Percentiles rank a stretch among this genome's conserved stretches.
These are phyloP conservation scores for Tylopilus plumbeoviolaceoides DNA, from an alignment of 768 basidiomycete genomes.

Conservation along the genomic window DNA sequence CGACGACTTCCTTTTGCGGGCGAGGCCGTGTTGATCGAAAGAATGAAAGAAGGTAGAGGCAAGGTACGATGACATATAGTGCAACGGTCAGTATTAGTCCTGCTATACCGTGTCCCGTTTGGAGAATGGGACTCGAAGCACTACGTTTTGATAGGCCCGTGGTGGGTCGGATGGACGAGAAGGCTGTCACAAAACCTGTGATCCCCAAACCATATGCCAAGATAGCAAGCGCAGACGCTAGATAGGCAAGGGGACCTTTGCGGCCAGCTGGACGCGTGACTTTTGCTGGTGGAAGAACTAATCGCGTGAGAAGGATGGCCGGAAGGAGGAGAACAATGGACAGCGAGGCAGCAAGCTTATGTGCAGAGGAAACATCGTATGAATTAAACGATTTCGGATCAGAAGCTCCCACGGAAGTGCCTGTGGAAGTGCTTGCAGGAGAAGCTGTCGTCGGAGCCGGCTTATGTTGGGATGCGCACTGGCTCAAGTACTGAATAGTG, in stretches of 20 bases:
- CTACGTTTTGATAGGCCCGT: slow-evolving; percentile 31
- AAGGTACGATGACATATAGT: slow-evolving; percentile 53
- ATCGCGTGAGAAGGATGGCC: slow-evolving; percentile 38
- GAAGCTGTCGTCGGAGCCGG: slow-evolving; percentile 23
- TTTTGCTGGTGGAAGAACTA: slow-evolving; percentile 37
- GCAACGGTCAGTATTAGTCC: slow-evolving; percentile 62
- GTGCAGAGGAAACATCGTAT: slow-evolving; percentile 42
- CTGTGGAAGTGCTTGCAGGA: neutral
- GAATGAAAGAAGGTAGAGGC: slow-evolving; percentile 33
- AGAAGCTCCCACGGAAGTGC: slow-evolving; percentile 15
- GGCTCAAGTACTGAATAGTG: slow-evolving; percentile 49
- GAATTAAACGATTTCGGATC: slow-evolving; percentile 19
- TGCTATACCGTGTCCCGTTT: slow-evolving; percentile 60
- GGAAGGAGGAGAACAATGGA: slow-evolving; percentile 45
- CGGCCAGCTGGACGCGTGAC: slow-evolving; percentile 18
- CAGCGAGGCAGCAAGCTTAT: slow-evolving; percentile 46
- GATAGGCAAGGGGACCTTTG: slow-evolving; percentile 30
- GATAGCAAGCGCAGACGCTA: slow-evolving; percentile 39
- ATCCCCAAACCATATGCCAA: slow-evolving; percentile 58
- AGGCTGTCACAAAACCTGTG: slow-evolving; percentile 57
- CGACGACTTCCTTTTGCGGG: slow-evolving; percentile 18
- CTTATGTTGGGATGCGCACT: slow-evolving; percentile 49
- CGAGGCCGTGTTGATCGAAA: slow-evolving; percentile 11
- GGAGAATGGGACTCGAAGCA: slow-evolving; percentile 35
- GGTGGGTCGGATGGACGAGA: slow-evolving; percentile 48